Percentiles rank a stretch among this genome's conserved stretches.
Conservation (phyloP, 768 basidiomycete species). For the Naganishia onofrii region DNA sequence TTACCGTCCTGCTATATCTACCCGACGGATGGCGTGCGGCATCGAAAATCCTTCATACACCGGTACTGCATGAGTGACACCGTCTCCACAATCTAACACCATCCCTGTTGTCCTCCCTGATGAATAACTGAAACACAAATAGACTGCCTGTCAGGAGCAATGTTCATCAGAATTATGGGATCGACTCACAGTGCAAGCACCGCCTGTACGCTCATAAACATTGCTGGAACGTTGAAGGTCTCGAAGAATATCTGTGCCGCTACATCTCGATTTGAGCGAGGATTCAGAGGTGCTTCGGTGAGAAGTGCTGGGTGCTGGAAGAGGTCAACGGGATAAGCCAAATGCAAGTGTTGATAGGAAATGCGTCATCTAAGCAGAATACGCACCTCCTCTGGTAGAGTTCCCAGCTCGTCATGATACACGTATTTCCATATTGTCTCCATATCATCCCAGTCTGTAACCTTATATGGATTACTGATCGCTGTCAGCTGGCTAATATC, state of each 20-base stretch:
- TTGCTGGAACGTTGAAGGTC: constrained; percentile 97
- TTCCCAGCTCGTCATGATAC: constrained; percentile 91
- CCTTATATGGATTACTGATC: constrained; percentile 16
- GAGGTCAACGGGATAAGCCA: not conserved
- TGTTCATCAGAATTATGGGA: not conserved
- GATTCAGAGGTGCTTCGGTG: constrained; percentile 96
- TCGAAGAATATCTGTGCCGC: constrained; percentile 99
- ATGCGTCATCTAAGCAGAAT: constrained; percentile 3
- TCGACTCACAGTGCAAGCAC: constrained; percentile 84
- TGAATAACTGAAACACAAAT: constrained; percentile 70
- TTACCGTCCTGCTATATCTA: constrained; percentile 93
- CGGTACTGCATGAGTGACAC: constrained; percentile 96
- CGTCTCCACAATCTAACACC: constrained; percentile 96
- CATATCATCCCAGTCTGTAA: constrained; percentile 99
- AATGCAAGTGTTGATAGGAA: not conserved
- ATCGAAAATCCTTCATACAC: constrained; percentile 99
- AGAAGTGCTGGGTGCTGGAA: constrained; percentile 89
- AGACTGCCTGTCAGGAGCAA: not conserved
- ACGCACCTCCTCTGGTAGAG: constrained; percentile 89
- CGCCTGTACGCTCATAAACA: constrained; percentile 95
- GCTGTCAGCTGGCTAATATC: not conserved
- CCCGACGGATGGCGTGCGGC: constrained; percentile 93
- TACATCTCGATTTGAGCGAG: constrained; percentile 89
- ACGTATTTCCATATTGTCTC: constrained; percentile 99
- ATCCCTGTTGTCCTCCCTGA: constrained; percentile 99